These are phyloP conservation scores for Spinacia oleracea DNA, from an alignment of 179 eudicot genomes.

Conservation along the genomic window DNA sequence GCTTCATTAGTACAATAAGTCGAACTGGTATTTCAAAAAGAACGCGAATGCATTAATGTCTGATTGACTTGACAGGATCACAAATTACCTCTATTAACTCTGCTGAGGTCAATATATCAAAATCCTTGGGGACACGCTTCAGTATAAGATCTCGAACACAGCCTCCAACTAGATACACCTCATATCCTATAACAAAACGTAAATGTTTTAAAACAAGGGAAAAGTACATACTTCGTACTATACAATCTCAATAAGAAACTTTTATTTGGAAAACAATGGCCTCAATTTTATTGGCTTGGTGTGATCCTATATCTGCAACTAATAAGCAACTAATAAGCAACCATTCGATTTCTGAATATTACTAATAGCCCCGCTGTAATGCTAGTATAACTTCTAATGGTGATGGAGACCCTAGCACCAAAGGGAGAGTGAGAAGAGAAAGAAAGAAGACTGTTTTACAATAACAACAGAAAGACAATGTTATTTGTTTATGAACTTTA, in stretches of 20 bases:
- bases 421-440: neutral
- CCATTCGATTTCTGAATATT: neutral
- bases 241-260: neutral
- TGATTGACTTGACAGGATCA: neutral
- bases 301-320: neutral
- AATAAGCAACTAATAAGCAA: neutral
- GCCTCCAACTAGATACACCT: conserved; percentile 94
- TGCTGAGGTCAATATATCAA: conserved; percentile 85
- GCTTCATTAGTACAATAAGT: neutral
- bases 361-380: neutral
- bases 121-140: conserved; percentile 82
- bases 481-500: no score
- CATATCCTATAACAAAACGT: conserved; percentile 53
- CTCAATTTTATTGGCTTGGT: neutral
- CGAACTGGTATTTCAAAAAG: neutral
- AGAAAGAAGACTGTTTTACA: neutral
- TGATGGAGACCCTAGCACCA: neutral
- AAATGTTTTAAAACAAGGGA: neutral
- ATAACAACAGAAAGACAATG: neutral
- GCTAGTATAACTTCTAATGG: neutral
- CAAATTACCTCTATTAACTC: conserved; percentile 68
- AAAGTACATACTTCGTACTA: neutral
- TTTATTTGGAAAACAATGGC: neutral
- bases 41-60: neutral
- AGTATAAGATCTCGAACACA: conserved; percentile 91